Base-by-base conservation (phyloP, 441 rosid genomes). In the Gossypium gossypioides region DNA sequence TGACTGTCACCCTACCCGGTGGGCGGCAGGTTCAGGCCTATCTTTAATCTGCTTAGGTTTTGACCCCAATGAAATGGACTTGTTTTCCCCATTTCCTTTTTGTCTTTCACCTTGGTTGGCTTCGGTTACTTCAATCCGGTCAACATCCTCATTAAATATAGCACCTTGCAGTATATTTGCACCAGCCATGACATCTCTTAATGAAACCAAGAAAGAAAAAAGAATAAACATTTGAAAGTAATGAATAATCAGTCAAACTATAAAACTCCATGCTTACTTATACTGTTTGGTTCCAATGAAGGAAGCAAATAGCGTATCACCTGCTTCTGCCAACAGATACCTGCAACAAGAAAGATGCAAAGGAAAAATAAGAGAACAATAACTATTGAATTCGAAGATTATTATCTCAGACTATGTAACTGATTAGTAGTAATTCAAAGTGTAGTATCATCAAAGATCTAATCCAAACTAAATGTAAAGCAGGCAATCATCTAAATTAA, bases 151-250 rank as follows among this genome's bases (percentile, higher is more conserved):
- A 27, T 91, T 92, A 85, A 94, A 94, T 73, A 94, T 83, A 56
- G 85, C 94, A 79, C 97, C 96, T 92, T 92, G 97, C 55, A 94
- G 86, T 80, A 94, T 91, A 74, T 94, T 94, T 64, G 88, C 99
- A 81, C 92, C 99, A 8, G 97, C 89, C 89, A 94, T 81, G 58
- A 91, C 78, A 87, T 94, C 99, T 89, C 98, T 94, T 81, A 57
- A 79, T 72, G 54, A 69, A n/a, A 58, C 34, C 37, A 57, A 72
- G 42, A 62, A 24, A 29, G 25, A 54, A 1, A 40, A 34, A 72
- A 6, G 25, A 24, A 32, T 64, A 77, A 29, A 2, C 4, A 27
- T 71, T 24, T 63, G 37, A 69, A 75, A 46, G 72, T 27, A 40
- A 55, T 16, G 68, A 76, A 60, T 3, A 66, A 68, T 32, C 32